Conservation (phyloP, 139 green algal genomes). For the Astrephomene gubernaculifera region DNA sequence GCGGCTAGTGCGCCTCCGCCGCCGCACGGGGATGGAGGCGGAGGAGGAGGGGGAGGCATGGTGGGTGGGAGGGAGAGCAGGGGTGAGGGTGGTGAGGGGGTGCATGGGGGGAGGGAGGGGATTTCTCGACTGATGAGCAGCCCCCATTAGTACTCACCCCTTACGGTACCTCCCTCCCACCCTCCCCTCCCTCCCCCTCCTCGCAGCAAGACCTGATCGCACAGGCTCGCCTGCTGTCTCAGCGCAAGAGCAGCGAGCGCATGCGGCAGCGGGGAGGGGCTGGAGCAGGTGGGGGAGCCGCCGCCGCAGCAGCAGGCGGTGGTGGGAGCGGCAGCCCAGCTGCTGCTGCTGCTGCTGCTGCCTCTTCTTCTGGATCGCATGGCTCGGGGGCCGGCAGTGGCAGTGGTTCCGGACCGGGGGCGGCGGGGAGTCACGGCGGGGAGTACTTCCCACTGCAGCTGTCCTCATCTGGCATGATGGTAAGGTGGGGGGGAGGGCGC, state of each 20-base stretch:
- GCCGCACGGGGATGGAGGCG: neutral
- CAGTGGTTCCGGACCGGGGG: too few relatives aligned
- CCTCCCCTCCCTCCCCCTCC: neutral
- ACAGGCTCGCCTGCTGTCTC: conserved; percentile 20
- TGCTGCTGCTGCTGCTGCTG: too few relatives aligned
- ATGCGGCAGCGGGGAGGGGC: neutral
- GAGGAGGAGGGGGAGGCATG: neutral
- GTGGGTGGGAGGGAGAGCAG: neutral
- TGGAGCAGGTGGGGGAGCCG: neutral
- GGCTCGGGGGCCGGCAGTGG: neutral
- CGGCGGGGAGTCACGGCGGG: neutral
- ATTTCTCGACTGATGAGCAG: too few relatives aligned
- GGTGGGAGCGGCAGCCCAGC: neutral
- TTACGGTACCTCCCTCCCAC: neutral
- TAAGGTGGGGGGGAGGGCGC: too few relatives aligned
- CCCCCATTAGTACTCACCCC: neutral
- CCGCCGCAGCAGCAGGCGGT: neutral
- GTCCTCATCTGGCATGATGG: conserved; percentile 62
- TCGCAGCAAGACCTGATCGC: conserved; percentile 38
- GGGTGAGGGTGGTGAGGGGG: too few relatives aligned
- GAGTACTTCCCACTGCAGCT: conserved; percentile 59
- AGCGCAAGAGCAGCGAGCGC: conserved; percentile 17
- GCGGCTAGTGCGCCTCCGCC: conserved; percentile 41
- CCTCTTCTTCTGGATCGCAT: too few relatives aligned
- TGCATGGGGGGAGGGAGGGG: too few relatives aligned